Evolutionary conservation across 495 filamentous ascomycete species (phyloP).

Genomic region (Penicillium coprophilum): DNA sequence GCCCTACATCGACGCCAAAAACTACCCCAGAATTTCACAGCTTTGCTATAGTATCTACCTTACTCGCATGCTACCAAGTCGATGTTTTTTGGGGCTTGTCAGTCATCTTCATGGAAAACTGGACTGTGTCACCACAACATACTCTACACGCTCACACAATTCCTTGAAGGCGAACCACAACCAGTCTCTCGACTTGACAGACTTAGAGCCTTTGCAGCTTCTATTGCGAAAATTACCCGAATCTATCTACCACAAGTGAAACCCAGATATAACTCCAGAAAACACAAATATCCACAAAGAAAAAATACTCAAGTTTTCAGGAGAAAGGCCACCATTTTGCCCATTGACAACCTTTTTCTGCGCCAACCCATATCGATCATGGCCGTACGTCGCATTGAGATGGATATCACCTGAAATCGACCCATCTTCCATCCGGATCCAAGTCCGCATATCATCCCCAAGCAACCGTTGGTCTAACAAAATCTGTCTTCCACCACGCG

Average conservation of each 20-base stretch:
- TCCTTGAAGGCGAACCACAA: neutral
- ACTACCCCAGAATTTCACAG: neutral
- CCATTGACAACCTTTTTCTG: neutral
- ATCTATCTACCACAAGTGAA: neutral
- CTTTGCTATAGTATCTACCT: neutral
- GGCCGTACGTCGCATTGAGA: constrained; percentile 24
- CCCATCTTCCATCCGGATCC: constrained; percentile 24
- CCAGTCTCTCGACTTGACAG: neutral
- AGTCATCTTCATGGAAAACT: neutral
- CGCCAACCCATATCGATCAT: constrained; percentile 14
- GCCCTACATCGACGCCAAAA: neutral
- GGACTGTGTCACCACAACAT: neutral
- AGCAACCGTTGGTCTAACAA: constrained; percentile 12
- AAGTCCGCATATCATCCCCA: constrained; percentile 10
- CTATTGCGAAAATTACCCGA: neutral
- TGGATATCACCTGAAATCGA: constrained; percentile 18
- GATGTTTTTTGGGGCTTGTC: neutral
- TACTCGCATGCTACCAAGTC: neutral
- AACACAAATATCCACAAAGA: constrained; percentile 6
- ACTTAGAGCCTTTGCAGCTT: neutral
- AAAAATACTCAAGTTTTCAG: neutral
- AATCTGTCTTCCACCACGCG: constrained; percentile 49
- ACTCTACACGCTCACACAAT: too few species aligned
- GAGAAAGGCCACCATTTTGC: neutral
- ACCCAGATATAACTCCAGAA: neutral